Evolutionary conservation across 1,139 yeast species (phyloP), one percentile per base, ranked within the genome.

Genomic region (Yamadazyma jaroonii): DNA sequence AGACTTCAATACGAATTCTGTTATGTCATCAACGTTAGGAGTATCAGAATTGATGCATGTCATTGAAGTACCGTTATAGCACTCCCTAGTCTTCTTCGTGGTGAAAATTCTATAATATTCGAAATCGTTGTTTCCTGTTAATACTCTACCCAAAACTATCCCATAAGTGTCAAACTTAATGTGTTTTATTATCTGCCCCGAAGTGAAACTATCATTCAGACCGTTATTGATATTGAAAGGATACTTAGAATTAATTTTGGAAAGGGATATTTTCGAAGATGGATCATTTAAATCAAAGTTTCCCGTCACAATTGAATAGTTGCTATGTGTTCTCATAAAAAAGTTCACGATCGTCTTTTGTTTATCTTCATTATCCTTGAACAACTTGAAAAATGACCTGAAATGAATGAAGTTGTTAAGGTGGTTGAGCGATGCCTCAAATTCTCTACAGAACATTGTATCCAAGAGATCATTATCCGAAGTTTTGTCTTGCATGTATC

Each of bases 351-450:
- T 11, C 9, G 25, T 29, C 10, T 23, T 13, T 14, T 39, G 41
- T 20, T 41, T 44, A 9, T 5, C 9, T 8, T 37, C 34, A 25
- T 29, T 23, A 8, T 26, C 23, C 5, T 33, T 26, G 8, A 44
- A 34, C 9, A 39, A 32, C n/a, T 40, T 34, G 31, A 42, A 45
- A 11, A 54, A 28, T 2, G 50, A 36, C 11, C 43, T 43, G 35
- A 52, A 48, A 38, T 53, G 50, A 21, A 52, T 49, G 22, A 46
- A 50, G 31, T 52, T 43, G 34, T 45, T 54, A 13, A 36, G 37
- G 9, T 29, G 25, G 28, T 43, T 45, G 28, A 51, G 36, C 12
- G 36, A 39, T 9, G 34, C 31, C 27, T 50, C 46, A 20, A 50
- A 38, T 15, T 43, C 48, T 4, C 37, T 33, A 29, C 43, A 39